Conservation (phyloP, 306 rosid species). For the Pterocarpus macrocarpus region DNA sequence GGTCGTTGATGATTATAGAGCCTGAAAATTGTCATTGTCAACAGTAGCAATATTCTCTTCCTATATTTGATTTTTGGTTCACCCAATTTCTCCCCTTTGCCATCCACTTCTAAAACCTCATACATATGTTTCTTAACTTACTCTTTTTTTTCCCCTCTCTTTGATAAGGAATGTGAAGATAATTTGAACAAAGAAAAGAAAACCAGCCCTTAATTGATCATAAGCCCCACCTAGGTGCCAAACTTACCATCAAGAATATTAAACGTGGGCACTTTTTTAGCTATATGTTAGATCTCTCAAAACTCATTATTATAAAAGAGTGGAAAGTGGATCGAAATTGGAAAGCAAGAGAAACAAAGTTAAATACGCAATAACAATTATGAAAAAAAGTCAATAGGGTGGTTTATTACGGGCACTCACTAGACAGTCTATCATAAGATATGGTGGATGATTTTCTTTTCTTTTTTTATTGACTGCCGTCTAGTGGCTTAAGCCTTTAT, state of each 20-base stretch:
- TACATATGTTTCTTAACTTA: too few relatives aligned
- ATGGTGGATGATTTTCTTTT: neutral
- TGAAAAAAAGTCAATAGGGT: neutral
- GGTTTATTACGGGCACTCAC: neutral
- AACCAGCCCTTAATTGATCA: neutral
- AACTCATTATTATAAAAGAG: neutral
- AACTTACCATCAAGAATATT: neutral
- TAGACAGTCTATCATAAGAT: neutral
- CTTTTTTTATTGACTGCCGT: neutral
- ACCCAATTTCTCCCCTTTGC: too few relatives aligned
- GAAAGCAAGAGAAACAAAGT: neutral
- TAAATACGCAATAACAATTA: neutral
- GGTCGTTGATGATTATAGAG: too few relatives aligned
- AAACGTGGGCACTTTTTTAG: neutral
- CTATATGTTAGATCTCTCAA: neutral
- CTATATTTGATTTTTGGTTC: too few relatives aligned
- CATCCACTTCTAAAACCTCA: too few relatives aligned
- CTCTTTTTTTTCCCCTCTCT: too few relatives aligned
- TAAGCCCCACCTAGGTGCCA: conserved; percentile 1
- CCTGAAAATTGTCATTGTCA: too few relatives aligned
- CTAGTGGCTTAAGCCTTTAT: neutral
- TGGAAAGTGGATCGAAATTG: neutral
- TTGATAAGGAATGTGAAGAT: too few relatives aligned
- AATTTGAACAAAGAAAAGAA: too few relatives aligned
- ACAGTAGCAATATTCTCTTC: too few relatives aligned